These are phyloP conservation scores for Kwoniella shandongensis DNA, from an alignment of 768 basidiomycete genomes.

Conservation along the genomic window DNA sequence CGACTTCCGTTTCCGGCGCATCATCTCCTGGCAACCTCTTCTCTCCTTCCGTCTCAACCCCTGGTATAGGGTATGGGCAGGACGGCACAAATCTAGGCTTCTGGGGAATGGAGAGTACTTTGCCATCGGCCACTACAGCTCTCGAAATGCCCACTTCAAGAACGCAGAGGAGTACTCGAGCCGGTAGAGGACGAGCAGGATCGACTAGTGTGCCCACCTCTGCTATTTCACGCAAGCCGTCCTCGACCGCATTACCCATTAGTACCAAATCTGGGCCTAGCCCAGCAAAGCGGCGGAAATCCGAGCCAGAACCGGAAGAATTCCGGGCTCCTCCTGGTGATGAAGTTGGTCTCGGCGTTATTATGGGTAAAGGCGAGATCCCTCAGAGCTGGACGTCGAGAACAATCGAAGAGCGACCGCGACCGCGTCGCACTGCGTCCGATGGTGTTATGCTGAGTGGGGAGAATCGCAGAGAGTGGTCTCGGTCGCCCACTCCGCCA, in stretches of 20 bases:
- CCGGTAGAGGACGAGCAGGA: constrained; percentile 3
- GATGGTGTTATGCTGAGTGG: constrained; percentile 11
- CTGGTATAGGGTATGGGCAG: constrained; percentile 18
- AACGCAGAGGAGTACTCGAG: not conserved
- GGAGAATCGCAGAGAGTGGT: constrained; percentile 6
- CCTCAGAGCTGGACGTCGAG: not conserved
- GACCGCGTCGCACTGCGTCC: constrained; percentile 25
- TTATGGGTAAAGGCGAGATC: constrained; percentile 3
- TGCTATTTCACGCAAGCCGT: constrained; percentile 4
- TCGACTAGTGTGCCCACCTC: constrained; percentile 8
- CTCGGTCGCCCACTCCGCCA: constrained; percentile 38
- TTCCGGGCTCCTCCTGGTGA: constrained; percentile 2
- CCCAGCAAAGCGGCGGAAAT: constrained; percentile 38
- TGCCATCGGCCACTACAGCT: not conserved
- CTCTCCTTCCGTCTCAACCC: constrained; percentile 26
- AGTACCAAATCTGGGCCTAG: constrained; percentile 5
- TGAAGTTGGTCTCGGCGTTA: constrained; percentile 24
- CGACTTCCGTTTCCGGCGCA: constrained; percentile 32
- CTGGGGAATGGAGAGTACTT: constrained; percentile 9
- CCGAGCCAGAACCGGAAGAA: constrained; percentile 33
- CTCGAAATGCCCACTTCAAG: constrained; percentile 7
- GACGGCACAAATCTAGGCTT: constrained; percentile 4
- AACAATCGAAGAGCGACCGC: constrained; percentile 10
- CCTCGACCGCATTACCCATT: constrained; percentile 4
- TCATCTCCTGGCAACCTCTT: constrained; percentile 32